phyloP scores from a whole-genome alignment of 305 asterid species.

The Galium porrigens region DNA sequence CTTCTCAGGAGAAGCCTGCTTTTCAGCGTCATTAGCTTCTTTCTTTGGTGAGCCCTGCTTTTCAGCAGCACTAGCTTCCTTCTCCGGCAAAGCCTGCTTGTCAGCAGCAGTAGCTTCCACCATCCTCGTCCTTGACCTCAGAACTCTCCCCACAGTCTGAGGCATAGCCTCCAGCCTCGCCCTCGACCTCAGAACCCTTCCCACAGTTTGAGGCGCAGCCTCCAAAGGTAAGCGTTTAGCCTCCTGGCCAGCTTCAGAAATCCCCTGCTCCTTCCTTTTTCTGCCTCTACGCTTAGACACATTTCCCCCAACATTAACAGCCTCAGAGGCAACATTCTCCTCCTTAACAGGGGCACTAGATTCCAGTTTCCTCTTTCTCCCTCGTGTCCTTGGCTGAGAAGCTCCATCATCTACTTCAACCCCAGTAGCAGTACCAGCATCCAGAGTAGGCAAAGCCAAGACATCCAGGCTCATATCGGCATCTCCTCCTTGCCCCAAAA shows the following conservation, averaged over 20 bases:
- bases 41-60: conserved; percentile 18
- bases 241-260: conserved; percentile 20
- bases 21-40: conserved; percentile 18
- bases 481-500: not conserved
- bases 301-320: not conserved
- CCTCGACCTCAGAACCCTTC: conserved; percentile 65
- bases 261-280: conserved; percentile 18
- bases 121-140: conserved; percentile 54
- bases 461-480: not conserved
- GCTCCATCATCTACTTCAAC: not conserved
- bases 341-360: not conserved
- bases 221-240: conserved; percentile 15
- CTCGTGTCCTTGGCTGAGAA: not conserved
- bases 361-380: not conserved
- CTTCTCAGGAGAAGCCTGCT: conserved; percentile 28
- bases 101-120: conserved; percentile 16
- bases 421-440: not conserved
- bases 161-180: conserved; percentile 24
- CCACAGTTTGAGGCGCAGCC: conserved; percentile 23
- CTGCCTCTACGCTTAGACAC: conserved; percentile 19
- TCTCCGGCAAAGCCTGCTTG: conserved; percentile 19
- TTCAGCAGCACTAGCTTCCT: conserved; percentile 17
- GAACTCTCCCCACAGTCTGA: conserved; percentile 38
- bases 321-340: not conserved
- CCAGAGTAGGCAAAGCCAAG: not conserved